Evolutionary conservation across 2,329 filamentous ascomycete genomes (phyloP).

Genomic region (Helminthosporium solani): DNA sequence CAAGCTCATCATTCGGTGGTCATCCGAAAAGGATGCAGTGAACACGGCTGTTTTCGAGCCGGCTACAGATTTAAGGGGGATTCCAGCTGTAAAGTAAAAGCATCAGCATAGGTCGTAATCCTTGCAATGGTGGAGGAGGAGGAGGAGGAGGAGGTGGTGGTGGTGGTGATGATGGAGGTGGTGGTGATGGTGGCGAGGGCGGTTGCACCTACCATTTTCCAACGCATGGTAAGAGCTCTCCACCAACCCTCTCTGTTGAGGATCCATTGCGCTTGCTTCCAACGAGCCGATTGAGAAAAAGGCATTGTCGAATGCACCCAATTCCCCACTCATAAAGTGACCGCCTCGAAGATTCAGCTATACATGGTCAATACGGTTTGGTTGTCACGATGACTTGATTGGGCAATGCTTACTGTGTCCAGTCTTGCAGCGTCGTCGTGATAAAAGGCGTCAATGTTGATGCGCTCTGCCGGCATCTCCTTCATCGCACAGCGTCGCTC

Average conservation of each 20-base stretch:
- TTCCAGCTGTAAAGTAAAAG: constrained; percentile 27
- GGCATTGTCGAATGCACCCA: constrained; percentile 32
- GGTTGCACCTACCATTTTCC: constrained; percentile 28
- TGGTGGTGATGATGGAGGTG: too few relatives aligned
- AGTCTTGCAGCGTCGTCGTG: neutral
- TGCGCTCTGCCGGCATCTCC: constrained; percentile 9
- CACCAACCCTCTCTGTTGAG: constrained; percentile 22
- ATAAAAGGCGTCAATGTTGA: constrained; percentile 11
- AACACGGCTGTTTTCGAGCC: constrained; percentile 6
- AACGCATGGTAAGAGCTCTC: constrained; percentile 38
- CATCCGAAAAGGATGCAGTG: constrained; percentile 1
- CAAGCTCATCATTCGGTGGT: neutral
- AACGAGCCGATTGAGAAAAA: constrained; percentile 20
- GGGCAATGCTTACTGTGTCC: neutral
- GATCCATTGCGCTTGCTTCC: constrained; percentile 24
- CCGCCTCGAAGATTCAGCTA: constrained; percentile 6
- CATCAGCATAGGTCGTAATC: too few relatives aligned
- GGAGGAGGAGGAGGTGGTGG: too few relatives aligned
- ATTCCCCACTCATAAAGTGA: constrained; percentile 23
- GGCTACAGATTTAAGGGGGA: constrained; percentile 15
- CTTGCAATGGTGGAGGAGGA: too few relatives aligned
- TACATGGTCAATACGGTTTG: neutral
- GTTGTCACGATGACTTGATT: neutral
- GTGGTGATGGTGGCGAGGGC: too few relatives aligned
- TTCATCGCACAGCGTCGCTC: constrained; percentile 5